phyloP scores from a whole-genome alignment of 139 green algal genomes.

The Haematococcus sp. region DNA sequence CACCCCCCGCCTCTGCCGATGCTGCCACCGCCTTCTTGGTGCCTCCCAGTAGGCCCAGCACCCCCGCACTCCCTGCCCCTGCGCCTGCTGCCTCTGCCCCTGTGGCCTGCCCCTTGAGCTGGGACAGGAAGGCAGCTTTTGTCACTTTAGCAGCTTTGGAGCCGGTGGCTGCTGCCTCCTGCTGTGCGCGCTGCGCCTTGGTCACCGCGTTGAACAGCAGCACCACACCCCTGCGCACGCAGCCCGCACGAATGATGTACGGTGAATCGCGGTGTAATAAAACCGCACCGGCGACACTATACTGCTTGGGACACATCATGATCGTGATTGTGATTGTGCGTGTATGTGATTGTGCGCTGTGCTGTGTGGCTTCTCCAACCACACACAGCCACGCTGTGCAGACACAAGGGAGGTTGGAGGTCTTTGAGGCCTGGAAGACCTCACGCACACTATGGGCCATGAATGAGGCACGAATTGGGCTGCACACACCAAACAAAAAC shows the following conservation, averaged over 20 bases:
- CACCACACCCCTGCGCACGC: conserved; percentile 10
- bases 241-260: too few relatives aligned
- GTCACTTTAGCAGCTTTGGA: conserved; percentile 50
- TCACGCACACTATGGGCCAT: too few relatives aligned
- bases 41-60: conserved; percentile 4
- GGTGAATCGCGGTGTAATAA: too few relatives aligned
- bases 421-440: too few relatives aligned
- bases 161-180: conserved; percentile 29
- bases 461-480: too few relatives aligned
- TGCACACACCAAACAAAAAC: too few relatives aligned
- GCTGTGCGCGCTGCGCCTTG: conserved; percentile 78
- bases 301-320: too few relatives aligned
- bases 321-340: not conserved
- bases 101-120: conserved; percentile 47
- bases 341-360: too few relatives aligned
- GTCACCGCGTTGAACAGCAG: conserved; percentile 87
- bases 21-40: not conserved
- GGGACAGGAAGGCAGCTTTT: conserved; percentile 68
- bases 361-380: too few relatives aligned
- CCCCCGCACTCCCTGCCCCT: conserved; percentile 1
- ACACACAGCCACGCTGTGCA: too few relatives aligned
- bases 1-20: not conserved
- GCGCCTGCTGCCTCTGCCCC: conserved; percentile 7
- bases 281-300: too few relatives aligned
- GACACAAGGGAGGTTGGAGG: too few relatives aligned